Conservation (phyloP, 1,139 yeast genomes). For the Zygotorulaspora mrakii region DNA sequence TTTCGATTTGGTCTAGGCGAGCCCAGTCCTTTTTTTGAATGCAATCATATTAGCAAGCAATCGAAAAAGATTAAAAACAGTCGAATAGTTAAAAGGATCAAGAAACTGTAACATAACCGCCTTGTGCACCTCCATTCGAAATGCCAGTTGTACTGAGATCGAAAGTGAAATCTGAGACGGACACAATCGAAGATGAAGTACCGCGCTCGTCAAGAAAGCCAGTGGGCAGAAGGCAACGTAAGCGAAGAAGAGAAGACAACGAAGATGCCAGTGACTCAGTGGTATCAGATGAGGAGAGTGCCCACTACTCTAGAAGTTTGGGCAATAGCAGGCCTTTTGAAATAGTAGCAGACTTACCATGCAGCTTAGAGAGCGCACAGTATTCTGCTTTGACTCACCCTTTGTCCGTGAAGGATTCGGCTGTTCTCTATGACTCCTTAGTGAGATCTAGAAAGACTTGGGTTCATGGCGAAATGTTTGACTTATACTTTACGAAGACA, state of each 20-base stretch:
- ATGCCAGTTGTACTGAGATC: constrained; percentile 17
- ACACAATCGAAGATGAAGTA: constrained; percentile 1
- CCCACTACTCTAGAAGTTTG: constrained; percentile 2
- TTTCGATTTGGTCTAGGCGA: too few species aligned
- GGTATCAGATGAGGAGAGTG: constrained; percentile 9
- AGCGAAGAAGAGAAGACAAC: constrained; percentile 15
- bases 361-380: constrained; percentile 64
- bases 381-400: constrained; percentile 55
- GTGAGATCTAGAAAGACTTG: constrained; percentile 73
- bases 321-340: constrained; percentile 38
- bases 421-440: constrained; percentile 66
- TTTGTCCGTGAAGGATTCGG: constrained; percentile 67
- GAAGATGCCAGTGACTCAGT: constrained; percentile 15
- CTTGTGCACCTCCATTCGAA: neutral
- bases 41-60: too few species aligned
- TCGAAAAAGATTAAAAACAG: too few species aligned
- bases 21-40: too few species aligned
- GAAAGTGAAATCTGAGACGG: constrained; percentile 8
- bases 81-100: too few species aligned
- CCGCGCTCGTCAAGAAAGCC: constrained; percentile 6
- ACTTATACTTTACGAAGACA: constrained; percentile 69
- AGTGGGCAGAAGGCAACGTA: constrained; percentile 12
- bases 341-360: constrained; percentile 65
- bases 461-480: constrained; percentile 69
- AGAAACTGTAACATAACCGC: too few species aligned